These are phyloP conservation scores for Monosporascus sp. DNA, from an alignment of 2,329 filamentous ascomycete genomes.

Conservation along the genomic window DNA sequence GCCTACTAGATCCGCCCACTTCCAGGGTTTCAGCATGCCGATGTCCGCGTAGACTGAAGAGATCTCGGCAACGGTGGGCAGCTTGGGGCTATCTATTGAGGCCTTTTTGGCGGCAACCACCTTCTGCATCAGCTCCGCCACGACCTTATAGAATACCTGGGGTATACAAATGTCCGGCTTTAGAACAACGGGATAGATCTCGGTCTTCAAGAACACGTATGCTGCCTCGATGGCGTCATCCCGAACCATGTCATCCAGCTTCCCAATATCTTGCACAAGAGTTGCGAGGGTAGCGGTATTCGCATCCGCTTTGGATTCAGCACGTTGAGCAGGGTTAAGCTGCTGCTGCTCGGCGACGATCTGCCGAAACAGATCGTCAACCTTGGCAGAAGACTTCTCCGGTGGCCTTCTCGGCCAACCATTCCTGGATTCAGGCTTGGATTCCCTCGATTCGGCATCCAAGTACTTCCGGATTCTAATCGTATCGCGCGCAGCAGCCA, in stretches of 20 bases:
- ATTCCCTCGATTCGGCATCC: not conserved
- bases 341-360: slow-evolving; percentile 19
- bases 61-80: slow-evolving; percentile 35
- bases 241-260: slow-evolving; percentile 28
- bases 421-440: not conserved
- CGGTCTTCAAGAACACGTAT: slow-evolving; percentile 19
- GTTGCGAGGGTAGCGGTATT: slow-evolving; percentile 6
- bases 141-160: slow-evolving; percentile 24
- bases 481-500: not conserved
- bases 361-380: slow-evolving; percentile 23
- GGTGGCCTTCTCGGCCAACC: slow-evolving; percentile 1
- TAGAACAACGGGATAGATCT: slow-evolving; percentile 26
- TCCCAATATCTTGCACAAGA: slow-evolving; percentile 20
- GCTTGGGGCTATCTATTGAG: slow-evolving; percentile 21
- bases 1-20: slow-evolving; percentile 31
- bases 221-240: slow-evolving; percentile 16
- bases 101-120: slow-evolving; percentile 27
- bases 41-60: slow-evolving; percentile 32
- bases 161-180: slow-evolving; percentile 20
- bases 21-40: slow-evolving; percentile 25
- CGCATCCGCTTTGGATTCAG: not conserved
- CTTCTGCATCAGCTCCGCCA: slow-evolving; percentile 25
- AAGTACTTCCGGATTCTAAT: not conserved
- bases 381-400: slow-evolving; percentile 7
- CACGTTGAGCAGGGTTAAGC: slow-evolving; percentile 3